Evolutionary conservation across 768 basidiomycete species (phyloP).

Genomic region (Cubamyces sp.): DNA sequence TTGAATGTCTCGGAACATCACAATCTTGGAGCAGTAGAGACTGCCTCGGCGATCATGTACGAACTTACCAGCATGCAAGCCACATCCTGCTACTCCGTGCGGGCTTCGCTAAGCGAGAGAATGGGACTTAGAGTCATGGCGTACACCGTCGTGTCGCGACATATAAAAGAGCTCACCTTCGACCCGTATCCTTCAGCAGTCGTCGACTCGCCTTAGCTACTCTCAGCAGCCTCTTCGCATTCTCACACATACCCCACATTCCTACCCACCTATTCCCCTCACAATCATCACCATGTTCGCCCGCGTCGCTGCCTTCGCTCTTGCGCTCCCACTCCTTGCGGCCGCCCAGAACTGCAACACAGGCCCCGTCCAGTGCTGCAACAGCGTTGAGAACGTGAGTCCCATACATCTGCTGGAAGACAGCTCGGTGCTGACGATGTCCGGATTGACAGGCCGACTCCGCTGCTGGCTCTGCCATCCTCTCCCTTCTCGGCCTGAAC

Average conservation of each 20-base stretch:
- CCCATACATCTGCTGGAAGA: background rate
- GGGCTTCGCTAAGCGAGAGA: too few relatives aligned
- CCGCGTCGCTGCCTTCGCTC: slow-evolving; percentile 14
- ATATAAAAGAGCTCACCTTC: background rate
- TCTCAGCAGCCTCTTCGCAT: background rate
- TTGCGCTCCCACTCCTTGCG: slow-evolving; percentile 19
- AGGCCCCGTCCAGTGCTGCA: slow-evolving; percentile 37
- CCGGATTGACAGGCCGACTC: slow-evolving; percentile 4
- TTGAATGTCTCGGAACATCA: too few relatives aligned
- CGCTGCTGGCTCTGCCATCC: slow-evolving; percentile 7
- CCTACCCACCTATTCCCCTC: background rate
- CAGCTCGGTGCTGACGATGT: background rate
- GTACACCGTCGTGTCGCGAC: background rate
- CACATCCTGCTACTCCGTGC: too few relatives aligned
- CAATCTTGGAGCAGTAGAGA: too few relatives aligned
- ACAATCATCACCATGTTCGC: slow-evolving; percentile 13
- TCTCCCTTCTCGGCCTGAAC: slow-evolving; percentile 17
- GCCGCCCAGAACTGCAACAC: slow-evolving; percentile 32
- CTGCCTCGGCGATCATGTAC: too few relatives aligned
- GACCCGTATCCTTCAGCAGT: slow-evolving; percentile 5
- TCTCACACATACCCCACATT: background rate
- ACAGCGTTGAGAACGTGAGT: slow-evolving; percentile 29
- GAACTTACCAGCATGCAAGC: too few relatives aligned
- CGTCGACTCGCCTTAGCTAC: slow-evolving; percentile 2
- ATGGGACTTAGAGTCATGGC: too few relatives aligned